phyloP scores from a whole-genome alignment of 164 flowering plant species.

The Piper longum region DNA sequence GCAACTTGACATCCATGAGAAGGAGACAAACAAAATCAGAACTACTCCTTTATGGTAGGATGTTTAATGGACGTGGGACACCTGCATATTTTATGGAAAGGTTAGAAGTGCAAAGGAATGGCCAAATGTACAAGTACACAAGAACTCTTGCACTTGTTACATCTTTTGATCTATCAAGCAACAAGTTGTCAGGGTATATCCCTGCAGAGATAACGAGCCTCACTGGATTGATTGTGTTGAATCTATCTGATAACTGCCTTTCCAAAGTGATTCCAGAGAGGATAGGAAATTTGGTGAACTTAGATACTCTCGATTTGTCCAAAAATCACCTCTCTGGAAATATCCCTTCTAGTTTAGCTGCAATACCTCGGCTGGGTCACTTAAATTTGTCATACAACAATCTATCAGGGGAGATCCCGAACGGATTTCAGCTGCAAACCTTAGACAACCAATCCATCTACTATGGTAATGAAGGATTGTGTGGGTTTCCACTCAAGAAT shows the following conservation, averaged over 20 bases:
- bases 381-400: constrained; percentile 15
- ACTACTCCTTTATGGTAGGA: background rate
- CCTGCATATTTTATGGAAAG: background rate
- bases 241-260: constrained; percentile 1
- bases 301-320: constrained; percentile 13
- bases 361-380: constrained; percentile 2
- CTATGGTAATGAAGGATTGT: no score
- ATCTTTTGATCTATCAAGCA: constrained; percentile 9
- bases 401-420: constrained; percentile 11
- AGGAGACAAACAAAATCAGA: no score
- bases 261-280: constrained; percentile 6
- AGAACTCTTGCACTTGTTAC: constrained; percentile 2
- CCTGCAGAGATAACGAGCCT: constrained; percentile 7
- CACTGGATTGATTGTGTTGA: constrained; percentile 2
- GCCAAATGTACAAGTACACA: background rate
- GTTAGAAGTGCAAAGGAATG: constrained; percentile 5
- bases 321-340: constrained; percentile 9
- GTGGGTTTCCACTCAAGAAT: no score
- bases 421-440: constrained; percentile 7
- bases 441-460: no score
- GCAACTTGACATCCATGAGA: constrained; percentile 10
- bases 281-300: constrained; percentile 2
- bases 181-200: constrained; percentile 4
- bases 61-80: background rate
- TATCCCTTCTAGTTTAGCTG: constrained; percentile 9